Evolutionary conservation across 208 protist genomes (phyloP).

Genomic region (Leishmania turanica): DNA sequence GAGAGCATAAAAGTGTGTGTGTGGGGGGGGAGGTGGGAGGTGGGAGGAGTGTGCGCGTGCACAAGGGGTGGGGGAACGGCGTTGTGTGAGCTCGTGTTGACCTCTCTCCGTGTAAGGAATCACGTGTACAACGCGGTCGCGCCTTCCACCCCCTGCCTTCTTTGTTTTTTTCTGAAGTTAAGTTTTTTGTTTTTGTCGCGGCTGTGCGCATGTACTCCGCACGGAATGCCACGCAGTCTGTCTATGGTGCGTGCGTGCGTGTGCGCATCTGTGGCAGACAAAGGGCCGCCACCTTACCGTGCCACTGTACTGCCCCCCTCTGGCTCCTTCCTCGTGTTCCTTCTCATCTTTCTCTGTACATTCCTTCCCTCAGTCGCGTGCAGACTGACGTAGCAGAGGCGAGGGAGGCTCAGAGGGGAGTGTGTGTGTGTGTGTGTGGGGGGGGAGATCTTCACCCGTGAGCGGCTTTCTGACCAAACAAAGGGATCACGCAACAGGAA

Average conservation of each 20-base stretch:
- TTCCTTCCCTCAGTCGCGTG: constrained; percentile 8
- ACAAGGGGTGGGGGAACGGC: neutral
- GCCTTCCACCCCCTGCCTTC: neutral
- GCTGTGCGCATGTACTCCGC: neutral
- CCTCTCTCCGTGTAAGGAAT: neutral
- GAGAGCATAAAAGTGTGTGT: neutral
- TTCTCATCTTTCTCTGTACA: constrained; percentile 1
- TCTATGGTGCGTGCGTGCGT: neutral
- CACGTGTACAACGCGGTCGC: too few species aligned
- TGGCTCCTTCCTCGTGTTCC: constrained; percentile 16
- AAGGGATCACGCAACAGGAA: neutral
- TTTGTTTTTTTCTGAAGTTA: neutral
- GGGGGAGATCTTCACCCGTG: neutral
- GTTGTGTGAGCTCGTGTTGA: neutral
- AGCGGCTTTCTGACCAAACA: neutral
- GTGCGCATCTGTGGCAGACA: neutral
- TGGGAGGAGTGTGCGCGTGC: neutral
- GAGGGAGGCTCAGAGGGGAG: neutral
- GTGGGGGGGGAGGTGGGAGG: neutral
- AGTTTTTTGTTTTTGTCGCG: neutral
- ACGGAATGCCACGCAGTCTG: neutral
- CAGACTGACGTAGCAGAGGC: too few species aligned
- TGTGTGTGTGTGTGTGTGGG: too few species aligned
- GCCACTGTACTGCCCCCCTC: constrained; percentile 7
- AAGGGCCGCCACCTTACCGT: neutral